Evolutionary conservation across 2,329 filamentous ascomycete species (phyloP), one percentile per base, ranked within the genome.

Genomic region (Acrodontium crateriforme): DNA sequence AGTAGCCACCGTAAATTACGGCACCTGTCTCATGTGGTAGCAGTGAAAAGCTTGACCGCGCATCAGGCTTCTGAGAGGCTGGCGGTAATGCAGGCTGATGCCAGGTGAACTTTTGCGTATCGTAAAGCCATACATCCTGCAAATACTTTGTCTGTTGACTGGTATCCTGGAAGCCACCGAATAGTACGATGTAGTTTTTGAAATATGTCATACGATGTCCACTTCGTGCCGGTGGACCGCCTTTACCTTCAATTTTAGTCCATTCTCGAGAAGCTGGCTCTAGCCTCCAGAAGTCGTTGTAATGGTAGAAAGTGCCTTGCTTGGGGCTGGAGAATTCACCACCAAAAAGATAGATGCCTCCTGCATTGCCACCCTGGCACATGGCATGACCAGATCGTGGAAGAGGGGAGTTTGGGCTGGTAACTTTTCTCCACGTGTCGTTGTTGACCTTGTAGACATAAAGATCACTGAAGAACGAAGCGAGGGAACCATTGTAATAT

Each of bases 281-380:
- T 23, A 95, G 68, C 27, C 78, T 69, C 87, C 89, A 98, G 53
- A 98, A 95, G 58, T 95, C 89, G 47, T 92, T 93, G 60, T 98
- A 98, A 56, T 98, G 89, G 54, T 98, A 94, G 49, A 98, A 98
- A 0, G 87, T 95, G 3, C 89, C 89, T 56, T 95, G 89, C 52
- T 94, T 95, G 2, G 89, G 89, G 16, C 78, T 87, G 32, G 81
- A 91, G 54, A 98, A 98, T 57, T 98, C 89, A 36, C 87, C 89
- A 39, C 89, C 89, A 48, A 95, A 95, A 10, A 98, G 61, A 53
- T 92, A 98, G 28, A 95, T 71, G 18, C 79, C 74, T 37, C 78
- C 79, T 10, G 77, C 71, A 55, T 94, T 93, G 25, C 79, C 81
- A 32, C 81, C 84, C 33, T 84, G 71, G 46, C 82, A 91, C 83